Conservation (phyloP, 345 rosid species). For the Microcos paniculata region DNA sequence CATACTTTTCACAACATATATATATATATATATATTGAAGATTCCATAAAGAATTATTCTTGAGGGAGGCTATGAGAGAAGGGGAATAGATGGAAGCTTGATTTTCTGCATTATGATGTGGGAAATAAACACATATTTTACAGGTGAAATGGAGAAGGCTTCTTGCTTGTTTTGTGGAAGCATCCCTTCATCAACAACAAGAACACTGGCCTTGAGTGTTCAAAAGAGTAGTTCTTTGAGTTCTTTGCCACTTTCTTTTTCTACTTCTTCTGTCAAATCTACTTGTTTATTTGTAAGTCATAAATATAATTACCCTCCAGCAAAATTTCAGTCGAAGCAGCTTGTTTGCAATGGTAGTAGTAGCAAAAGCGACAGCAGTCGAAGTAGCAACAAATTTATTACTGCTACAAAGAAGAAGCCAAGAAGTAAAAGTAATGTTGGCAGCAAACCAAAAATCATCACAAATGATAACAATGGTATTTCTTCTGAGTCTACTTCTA, state of each 20-base stretch:
- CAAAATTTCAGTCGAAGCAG: constrained; percentile 18
- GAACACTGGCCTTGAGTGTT: constrained; percentile 25
- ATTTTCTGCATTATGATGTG: constrained; percentile 17
- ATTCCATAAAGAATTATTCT: not conserved
- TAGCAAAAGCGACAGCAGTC: constrained; percentile 19
- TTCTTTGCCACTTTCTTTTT: constrained; percentile 31
- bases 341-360: constrained; percentile 28
- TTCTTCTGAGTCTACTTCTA: constrained; percentile 4
- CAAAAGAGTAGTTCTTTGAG: constrained; percentile 21
- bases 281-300: constrained; percentile 28
- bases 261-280: constrained; percentile 33
- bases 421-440: constrained; percentile 27
- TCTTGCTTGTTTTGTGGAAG: constrained; percentile 50
- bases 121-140: not conserved
- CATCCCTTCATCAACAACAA: constrained; percentile 33
- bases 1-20: too few relatives aligned
- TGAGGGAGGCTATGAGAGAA: not conserved
- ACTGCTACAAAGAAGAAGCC: constrained; percentile 44
- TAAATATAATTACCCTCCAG: constrained; percentile 15
- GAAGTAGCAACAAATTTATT: constrained; percentile 25
- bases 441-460: constrained; percentile 21
- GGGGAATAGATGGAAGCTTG: not conserved
- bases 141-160: constrained; percentile 41
- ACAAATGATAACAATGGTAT: constrained; percentile 12
- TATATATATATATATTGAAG: constrained; percentile 15